Conservation (phyloP, 2,329 filamentous ascomycete species). For the Coleophoma cylindrospora region DNA sequence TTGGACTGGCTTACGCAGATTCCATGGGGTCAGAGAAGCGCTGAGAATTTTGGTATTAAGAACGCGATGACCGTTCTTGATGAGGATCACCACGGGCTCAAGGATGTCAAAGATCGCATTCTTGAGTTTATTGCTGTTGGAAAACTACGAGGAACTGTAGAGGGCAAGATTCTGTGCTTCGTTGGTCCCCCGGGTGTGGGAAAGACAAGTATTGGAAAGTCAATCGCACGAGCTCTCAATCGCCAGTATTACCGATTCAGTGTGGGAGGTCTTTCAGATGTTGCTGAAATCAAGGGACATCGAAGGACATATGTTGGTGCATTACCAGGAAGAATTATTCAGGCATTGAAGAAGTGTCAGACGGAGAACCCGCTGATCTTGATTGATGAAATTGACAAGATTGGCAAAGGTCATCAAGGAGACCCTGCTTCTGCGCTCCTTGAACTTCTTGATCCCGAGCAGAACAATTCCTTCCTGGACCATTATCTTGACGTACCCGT, state of each 20-base stretch:
- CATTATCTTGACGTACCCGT: conserved; percentile 99
- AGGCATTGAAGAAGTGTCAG: conserved; percentile 97
- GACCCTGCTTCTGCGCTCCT: conserved; percentile 92
- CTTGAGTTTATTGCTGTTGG: conserved; percentile 97
- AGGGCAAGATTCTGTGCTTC: conserved; percentile 97
- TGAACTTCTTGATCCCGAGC: conserved; percentile 91
- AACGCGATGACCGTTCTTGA: conserved; percentile 88
- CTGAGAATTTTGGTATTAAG: conserved; percentile 93
- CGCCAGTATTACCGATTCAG: conserved; percentile 98
- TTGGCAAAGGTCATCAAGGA: conserved; percentile 91
- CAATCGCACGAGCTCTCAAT: conserved; percentile 89
- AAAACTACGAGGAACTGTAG: conserved; percentile 92
- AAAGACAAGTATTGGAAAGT: conserved; percentile 98
- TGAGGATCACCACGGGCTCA: conserved; percentile 93
- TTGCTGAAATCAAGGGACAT: conserved; percentile 98
- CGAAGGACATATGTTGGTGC: conserved; percentile 94
- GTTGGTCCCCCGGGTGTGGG: conserved; percentile 96
- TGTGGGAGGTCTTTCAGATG: conserved; percentile 92
- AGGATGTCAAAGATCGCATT: conserved; percentile 98
- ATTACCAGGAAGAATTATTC: conserved; percentile 91
- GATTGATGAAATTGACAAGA: conserved; percentile 98
- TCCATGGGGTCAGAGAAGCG: conserved; percentile 91
- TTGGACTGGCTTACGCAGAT: conserved; percentile 98
- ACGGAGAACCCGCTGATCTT: conserved; percentile 96
- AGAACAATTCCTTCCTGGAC: conserved; percentile 95